These are phyloP conservation scores for Endocarpon pusillum DNA, from an alignment of 495 filamentous ascomycete species.

Conservation along the genomic window DNA sequence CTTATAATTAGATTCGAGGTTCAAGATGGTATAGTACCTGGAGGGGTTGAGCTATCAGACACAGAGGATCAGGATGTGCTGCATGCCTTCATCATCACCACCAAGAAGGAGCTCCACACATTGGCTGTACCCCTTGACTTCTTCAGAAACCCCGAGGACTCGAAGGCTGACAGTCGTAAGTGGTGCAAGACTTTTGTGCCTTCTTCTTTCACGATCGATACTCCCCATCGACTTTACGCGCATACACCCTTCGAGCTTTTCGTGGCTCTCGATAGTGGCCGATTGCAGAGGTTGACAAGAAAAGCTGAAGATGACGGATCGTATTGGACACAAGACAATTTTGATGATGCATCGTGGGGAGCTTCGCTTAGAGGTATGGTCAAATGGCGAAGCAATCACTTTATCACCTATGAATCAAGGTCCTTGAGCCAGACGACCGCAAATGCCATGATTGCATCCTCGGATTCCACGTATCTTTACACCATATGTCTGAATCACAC, in stretches of 20 bases:
- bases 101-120: slow-evolving; percentile 59
- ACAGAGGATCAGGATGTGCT: slow-evolving; percentile 59
- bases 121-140: slow-evolving; percentile 64
- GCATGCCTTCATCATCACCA: slow-evolving; percentile 57
- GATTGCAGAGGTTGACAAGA: slow-evolving; percentile 54
- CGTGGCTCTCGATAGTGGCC: slow-evolving; percentile 67
- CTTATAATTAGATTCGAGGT: slow-evolving; percentile 64
- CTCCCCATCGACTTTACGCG: slow-evolving; percentile 66
- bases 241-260: slow-evolving; percentile 55
- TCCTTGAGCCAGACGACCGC: slow-evolving; percentile 48
- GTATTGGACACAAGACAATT: slow-evolving; percentile 60
- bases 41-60: slow-evolving; percentile 68
- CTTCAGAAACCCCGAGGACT: slow-evolving; percentile 47
- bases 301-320: slow-evolving; percentile 24
- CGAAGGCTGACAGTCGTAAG: slow-evolving; percentile 52
- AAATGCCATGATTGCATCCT: slow-evolving; percentile 44
- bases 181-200: slow-evolving; percentile 61
- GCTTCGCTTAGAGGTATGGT: slow-evolving; percentile 55
- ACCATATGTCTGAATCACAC: slow-evolving; percentile 76
- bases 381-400: slow-evolving; percentile 47
- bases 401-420: slow-evolving; percentile 43
- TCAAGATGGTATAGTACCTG: slow-evolving; percentile 46
- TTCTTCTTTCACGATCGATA: slow-evolving; percentile 55
- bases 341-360: slow-evolving; percentile 64
- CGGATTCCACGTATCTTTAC: slow-evolving; percentile 55